Percentiles rank a stretch among this genome's conserved stretches.
Conservation (phyloP, 2,329 filamentous ascomycete species). For the Exophiala sp. region DNA sequence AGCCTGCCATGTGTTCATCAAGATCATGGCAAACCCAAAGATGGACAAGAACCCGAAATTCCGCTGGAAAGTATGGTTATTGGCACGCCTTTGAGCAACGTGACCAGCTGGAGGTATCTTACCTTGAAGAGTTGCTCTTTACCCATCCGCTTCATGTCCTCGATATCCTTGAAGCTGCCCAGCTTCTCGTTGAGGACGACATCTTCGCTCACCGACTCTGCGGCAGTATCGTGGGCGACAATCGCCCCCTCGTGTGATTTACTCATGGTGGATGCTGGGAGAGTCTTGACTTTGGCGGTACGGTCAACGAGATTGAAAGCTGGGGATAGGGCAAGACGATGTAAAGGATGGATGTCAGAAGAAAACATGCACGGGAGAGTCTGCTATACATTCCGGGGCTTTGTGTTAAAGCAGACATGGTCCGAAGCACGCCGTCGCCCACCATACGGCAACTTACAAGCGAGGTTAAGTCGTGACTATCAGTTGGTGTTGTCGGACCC, state of each 20-base stretch:
- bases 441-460: too few relatives aligned
- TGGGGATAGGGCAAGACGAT: too few relatives aligned
- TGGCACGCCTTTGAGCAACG: neutral
- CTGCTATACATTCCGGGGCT: too few relatives aligned
- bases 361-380: too few relatives aligned
- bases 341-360: too few relatives aligned
- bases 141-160: conserved; percentile 30
- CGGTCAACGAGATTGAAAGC: too few relatives aligned
- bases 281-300: too few relatives aligned
- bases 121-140: conserved; percentile 38
- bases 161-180: conserved; percentile 16
- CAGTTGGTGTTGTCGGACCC: too few relatives aligned
- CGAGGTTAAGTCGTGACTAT: too few relatives aligned
- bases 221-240: conserved; percentile 5
- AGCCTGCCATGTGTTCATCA: conserved; percentile 42
- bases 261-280: too few relatives aligned
- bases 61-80: conserved; percentile 31
- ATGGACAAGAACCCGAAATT: conserved; percentile 44
- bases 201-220: conserved; percentile 1
- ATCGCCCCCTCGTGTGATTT: conserved; percentile 12
- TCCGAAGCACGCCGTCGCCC: too few relatives aligned
- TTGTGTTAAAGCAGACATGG: too few relatives aligned
- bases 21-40: conserved; percentile 41
- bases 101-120: conserved; percentile 1
- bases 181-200: conserved; percentile 18